Evolutionary conservation across 208 protist genomes (phyloP).

Genomic region (Leishmania amazonensis): DNA sequence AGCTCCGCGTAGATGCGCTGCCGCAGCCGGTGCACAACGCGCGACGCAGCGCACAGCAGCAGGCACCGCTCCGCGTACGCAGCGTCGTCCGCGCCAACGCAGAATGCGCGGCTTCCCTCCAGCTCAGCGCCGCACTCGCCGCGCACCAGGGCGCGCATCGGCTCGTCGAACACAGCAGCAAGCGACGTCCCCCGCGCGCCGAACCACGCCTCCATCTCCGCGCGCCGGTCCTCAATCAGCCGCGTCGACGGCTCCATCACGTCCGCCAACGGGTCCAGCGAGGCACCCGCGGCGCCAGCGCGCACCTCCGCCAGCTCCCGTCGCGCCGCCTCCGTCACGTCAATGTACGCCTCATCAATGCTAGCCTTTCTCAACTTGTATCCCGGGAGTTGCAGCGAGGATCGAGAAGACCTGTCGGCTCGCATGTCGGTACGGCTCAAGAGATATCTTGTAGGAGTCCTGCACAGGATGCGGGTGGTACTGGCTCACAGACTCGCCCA

Average conservation of each 20-base stretch:
- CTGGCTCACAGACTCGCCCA: slow-evolving; percentile 48
- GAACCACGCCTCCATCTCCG: slow-evolving; percentile 59
- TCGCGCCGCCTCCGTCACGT: slow-evolving; percentile 74
- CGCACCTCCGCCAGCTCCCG: slow-evolving; percentile 41
- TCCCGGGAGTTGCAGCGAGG: slow-evolving; percentile 43
- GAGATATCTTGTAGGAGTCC: slow-evolving; percentile 58
- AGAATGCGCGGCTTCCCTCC: slow-evolving; percentile 39
- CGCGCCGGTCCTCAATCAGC: slow-evolving; percentile 54
- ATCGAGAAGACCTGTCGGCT: slow-evolving; percentile 76
- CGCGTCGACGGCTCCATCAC: slow-evolving; percentile 56
- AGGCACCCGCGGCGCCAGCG: slow-evolving; percentile 1
- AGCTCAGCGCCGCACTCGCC: slow-evolving; percentile 20
- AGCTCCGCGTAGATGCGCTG: slow-evolving; percentile 54
- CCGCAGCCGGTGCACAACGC: slow-evolving; percentile 17
- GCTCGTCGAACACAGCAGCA: slow-evolving; percentile 51
- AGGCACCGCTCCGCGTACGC: slow-evolving; percentile 45
- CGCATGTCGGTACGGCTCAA: slow-evolving; percentile 86
- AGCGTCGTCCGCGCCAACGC: slow-evolving; percentile 20
- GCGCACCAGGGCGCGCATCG: slow-evolving; percentile 53
- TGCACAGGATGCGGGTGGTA: slow-evolving; percentile 61
- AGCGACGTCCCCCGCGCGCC: slow-evolving; percentile 44
- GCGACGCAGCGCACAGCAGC: slow-evolving; percentile 66
- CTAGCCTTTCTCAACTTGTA: slow-evolving; percentile 74
- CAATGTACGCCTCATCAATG: slow-evolving; percentile 90
- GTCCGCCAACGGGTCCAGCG: slow-evolving; percentile 38